Base-by-base conservation (phyloP, 352 stramenopile species). In the Aphanomyces cochlioides region DNA sequence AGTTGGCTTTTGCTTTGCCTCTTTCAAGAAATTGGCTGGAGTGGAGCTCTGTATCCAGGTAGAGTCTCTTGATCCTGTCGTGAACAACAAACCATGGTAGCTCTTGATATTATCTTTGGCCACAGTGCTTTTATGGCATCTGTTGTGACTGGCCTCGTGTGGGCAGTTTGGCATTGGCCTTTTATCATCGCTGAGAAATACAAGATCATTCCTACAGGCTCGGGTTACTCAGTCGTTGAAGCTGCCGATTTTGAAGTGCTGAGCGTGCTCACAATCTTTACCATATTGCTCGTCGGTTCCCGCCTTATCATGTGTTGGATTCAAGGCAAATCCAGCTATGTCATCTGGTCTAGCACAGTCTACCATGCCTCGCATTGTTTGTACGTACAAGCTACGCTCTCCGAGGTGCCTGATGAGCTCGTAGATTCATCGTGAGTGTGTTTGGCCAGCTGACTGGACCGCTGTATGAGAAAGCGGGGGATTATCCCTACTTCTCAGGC, bases 251-350 rank as follows among this genome's bases (percentile, higher is more conserved):
- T 90, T 71, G 80, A 93, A 58, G 56, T 95, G 37, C 41, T 90
- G 69, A 93, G 92, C 73, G 85, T 95, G 57, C 77, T 95, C 19
- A 70, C 78, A 17, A 78, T 89, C 28, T 93, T 95, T 63, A 95
- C 85, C 36, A 74, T 93, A 0, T 72, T 95, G 58, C 76, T 93
- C 19, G 77, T 95, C 28, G 87, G 87, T 15, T 90, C 87, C 34
- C 87, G 87, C 53, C 91, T 95, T 77, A 95, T 92, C 73, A 95
- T 95, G 87, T 93, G 87, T 79, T 95, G 87, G 87, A 93, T 95
- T 69, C 87, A 95, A 73, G 87, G 87, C 77, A 92, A 92, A 66
- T 90, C 87, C 45, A 87, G 81, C 80, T 91, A 92, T 75, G 81
- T 92, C 69, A 93, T 95, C 76, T 95, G 87, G 87, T 92, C 87